phyloP scores from a whole-genome alignment of 495 filamentous ascomycete genomes.

The Penicillium samsonianum region DNA sequence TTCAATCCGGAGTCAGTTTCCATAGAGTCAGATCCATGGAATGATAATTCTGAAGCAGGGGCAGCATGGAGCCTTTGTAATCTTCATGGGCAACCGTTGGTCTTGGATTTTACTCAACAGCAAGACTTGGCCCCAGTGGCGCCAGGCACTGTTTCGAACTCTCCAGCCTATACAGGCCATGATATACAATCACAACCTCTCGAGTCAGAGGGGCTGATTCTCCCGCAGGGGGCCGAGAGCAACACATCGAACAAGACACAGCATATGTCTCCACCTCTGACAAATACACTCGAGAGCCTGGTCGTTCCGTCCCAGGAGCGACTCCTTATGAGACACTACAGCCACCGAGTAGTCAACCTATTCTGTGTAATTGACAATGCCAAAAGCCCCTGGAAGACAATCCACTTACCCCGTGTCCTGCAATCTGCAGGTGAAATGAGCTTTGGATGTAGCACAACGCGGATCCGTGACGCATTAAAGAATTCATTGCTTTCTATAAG shows the following conservation, averaged over 20 bases:
- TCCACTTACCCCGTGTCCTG: neutral
- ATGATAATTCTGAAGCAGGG: too few species aligned
- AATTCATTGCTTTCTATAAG: neutral
- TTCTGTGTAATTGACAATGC: constrained; percentile 3
- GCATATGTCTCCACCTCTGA: neutral
- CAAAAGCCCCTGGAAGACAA: constrained; percentile 1
- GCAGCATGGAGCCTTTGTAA: too few species aligned
- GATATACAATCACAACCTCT: too few species aligned
- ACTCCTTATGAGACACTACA: neutral
- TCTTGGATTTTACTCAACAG: too few species aligned
- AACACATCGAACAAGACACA: neutral
- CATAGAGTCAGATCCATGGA: too few species aligned
- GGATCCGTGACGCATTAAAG: neutral
- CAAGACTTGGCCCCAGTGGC: too few species aligned
- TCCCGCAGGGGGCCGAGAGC: neutral
- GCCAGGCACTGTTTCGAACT: too few species aligned
- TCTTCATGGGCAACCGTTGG: too few species aligned
- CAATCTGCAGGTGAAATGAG: neutral
- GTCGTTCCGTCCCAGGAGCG: neutral
- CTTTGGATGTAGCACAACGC: neutral
- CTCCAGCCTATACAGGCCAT: too few species aligned
- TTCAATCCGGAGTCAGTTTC: too few species aligned
- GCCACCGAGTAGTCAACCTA: neutral
- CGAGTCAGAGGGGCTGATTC: too few species aligned
- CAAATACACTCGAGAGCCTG: neutral